A percentile compares a stretch with the other conserved stretches of the same genome.
phyloP scores from a whole-genome alignment of 495 filamentous ascomycete species.

The Trichoderma gamsii region DNA sequence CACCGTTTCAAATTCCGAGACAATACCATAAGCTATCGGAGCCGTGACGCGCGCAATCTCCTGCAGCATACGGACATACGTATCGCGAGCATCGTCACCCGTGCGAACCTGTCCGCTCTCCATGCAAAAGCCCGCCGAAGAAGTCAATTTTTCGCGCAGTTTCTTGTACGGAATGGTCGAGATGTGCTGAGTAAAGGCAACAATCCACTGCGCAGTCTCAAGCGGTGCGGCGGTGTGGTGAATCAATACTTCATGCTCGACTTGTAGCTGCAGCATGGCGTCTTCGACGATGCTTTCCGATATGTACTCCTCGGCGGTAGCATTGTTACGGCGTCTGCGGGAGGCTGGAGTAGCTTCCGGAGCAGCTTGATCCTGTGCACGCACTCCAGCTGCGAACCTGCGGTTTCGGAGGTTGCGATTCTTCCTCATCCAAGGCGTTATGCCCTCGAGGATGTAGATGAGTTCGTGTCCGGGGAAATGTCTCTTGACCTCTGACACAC shows the following conservation, averaged over 20 bases:
- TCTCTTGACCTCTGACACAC: slow-evolving; percentile 51
- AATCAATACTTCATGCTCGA: slow-evolving; percentile 60
- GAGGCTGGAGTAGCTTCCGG: slow-evolving; percentile 16
- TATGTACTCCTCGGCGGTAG: slow-evolving; percentile 42
- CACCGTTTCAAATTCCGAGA: slow-evolving; percentile 53
- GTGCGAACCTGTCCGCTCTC: slow-evolving; percentile 73
- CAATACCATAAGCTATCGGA: slow-evolving; percentile 67
- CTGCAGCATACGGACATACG: slow-evolving; percentile 72
- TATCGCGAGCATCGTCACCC: slow-evolving; percentile 61
- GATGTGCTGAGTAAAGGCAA: slow-evolving; percentile 74
- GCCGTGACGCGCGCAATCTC: slow-evolving; percentile 69
- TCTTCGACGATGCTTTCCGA: slow-evolving; percentile 70
- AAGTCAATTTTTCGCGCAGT: slow-evolving; percentile 31
- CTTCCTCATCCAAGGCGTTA: slow-evolving; percentile 61
- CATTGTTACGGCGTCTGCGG: slow-evolving; percentile 36
- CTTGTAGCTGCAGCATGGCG: slow-evolving; percentile 65
- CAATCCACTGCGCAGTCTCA: slow-evolving; percentile 73
- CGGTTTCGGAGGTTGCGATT: slow-evolving; percentile 62
- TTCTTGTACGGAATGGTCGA: slow-evolving; percentile 67
- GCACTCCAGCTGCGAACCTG: slow-evolving; percentile 59
- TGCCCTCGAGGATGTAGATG: slow-evolving; percentile 75
- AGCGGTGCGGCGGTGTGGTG: slow-evolving; percentile 58
- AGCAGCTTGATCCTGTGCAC: slow-evolving; percentile 40
- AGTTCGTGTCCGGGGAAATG: slow-evolving; percentile 48
- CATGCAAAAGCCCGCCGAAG: slow-evolving; percentile 70